Conservation (phyloP, 129 eudicot genomes). For the Lactuca saligna region DNA sequence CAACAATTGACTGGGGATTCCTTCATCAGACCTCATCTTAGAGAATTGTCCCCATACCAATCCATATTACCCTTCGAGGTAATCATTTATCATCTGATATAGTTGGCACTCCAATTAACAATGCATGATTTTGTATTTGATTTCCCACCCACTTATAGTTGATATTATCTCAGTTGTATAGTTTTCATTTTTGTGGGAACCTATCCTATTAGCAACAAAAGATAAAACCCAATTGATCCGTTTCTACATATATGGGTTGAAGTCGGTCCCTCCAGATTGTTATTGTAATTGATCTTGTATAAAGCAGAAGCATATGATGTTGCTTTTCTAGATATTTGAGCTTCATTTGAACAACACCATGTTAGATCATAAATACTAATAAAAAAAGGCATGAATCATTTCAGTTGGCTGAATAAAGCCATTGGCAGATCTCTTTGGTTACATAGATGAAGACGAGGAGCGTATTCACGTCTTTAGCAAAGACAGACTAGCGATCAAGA, state of each 20-base stretch:
- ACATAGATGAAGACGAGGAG: no score
- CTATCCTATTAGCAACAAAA: no score
- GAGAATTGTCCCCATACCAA: conserved; percentile 81
- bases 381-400: neutral
- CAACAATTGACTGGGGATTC: conserved; percentile 69
- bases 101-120: neutral
- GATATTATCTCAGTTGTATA: no score
- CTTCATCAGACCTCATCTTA: conserved; percentile 84
- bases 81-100: neutral
- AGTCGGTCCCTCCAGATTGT: neutral
- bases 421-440: neutral
- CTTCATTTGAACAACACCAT: neutral
- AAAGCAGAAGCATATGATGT: neutral
- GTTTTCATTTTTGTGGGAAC: no score
- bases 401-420: conserved; percentile 5
- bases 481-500: no score
- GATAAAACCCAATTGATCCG: neutral
- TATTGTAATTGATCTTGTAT: neutral
- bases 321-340: neutral
- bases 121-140: no score
- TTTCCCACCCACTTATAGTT: no score
- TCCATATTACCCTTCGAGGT: conserved; percentile 97
- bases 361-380: conserved; percentile 12
- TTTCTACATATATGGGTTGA: no score
- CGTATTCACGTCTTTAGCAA: no score